Evolutionary conservation across 257 asterid species (phyloP).

Genomic region (Primulina tabacum): DNA sequence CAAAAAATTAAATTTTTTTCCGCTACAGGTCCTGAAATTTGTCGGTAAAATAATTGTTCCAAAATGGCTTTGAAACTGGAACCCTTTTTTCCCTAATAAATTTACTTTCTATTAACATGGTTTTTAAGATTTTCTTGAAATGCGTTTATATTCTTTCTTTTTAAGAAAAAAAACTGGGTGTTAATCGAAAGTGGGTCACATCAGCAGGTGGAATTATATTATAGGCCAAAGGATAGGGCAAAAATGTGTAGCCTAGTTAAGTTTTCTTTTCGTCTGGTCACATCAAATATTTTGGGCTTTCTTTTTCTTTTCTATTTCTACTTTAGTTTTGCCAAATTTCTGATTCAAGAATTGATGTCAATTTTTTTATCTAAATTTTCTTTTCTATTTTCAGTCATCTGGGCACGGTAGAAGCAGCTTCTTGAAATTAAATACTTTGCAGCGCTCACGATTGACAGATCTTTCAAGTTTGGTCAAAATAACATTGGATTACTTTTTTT

Average conservation of each 20-base stretch:
- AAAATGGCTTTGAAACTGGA: conserved; percentile 39
- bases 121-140: conserved; percentile 1
- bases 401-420: not conserved
- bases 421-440: not conserved
- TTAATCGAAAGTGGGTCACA: conserved; percentile 71
- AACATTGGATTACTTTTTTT: too few species aligned
- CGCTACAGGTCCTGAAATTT: conserved; percentile 34
- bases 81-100: conserved; percentile 17
- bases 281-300: conserved; percentile 40
- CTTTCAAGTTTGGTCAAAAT: not conserved
- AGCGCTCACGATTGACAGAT: not conserved
- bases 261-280: conserved; percentile 43
- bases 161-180: conserved; percentile 38
- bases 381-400: not conserved
- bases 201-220: conserved; percentile 61
- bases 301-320: not conserved
- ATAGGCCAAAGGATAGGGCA: conserved; percentile 31
- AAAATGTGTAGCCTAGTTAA: conserved; percentile 30
- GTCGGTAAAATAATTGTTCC: conserved; percentile 26
- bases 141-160: conserved; percentile 2
- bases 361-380: not conserved
- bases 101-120: conserved; percentile 20
- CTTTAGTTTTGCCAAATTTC: conserved; percentile 1
- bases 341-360: conserved; percentile 14
- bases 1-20: conserved; percentile 28